Evolutionary conservation across 345 rosid species (phyloP).

Genomic region (Heritiera littoralis): DNA sequence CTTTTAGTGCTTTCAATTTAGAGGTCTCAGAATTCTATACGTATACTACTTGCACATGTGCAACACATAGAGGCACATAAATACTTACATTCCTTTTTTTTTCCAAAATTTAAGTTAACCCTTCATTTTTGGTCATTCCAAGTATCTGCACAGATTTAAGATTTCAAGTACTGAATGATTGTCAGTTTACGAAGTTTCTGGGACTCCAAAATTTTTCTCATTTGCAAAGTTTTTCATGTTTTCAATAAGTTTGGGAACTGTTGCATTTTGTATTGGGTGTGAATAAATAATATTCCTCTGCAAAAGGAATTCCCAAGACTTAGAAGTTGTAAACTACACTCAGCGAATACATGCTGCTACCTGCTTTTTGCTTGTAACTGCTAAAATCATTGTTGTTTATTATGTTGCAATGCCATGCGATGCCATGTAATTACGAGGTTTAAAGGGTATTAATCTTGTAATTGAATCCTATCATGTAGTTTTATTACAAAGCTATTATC

Average conservation of each 20-base stretch:
- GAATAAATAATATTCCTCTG: neutral
- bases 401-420: neutral
- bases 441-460: too few species aligned
- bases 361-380: neutral
- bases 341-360: neutral
- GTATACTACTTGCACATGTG: neutral
- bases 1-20: neutral
- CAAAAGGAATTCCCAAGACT: neutral
- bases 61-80: neutral
- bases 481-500: too few species aligned
- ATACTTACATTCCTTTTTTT: neutral
- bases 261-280: neutral
- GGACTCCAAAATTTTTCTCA: neutral
- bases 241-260: neutral
- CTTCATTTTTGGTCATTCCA: neutral
- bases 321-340: neutral
- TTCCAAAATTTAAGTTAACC: neutral
- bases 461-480: too few species aligned
- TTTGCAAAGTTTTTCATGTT: neutral
- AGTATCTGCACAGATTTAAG: slow-evolving; percentile 9
- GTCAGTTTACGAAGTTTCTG: neutral
- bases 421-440: too few species aligned
- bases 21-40: neutral
- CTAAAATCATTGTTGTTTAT: neutral
- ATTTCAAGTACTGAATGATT: neutral